Conservation (phyloP, 345 rosid species). For the Clausena lansium region DNA sequence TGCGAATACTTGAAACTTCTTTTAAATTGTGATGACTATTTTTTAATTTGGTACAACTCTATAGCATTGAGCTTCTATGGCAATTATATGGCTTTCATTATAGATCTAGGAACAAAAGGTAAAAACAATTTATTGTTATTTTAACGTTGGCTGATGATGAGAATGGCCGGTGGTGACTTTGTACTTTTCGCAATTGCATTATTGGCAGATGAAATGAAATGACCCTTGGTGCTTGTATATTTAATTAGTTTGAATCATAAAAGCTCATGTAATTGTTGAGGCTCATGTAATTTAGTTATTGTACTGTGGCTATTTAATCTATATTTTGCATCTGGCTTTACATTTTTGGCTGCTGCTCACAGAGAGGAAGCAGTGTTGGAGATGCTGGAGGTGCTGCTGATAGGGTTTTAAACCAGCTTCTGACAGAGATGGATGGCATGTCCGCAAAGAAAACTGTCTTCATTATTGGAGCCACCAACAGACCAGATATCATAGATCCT, state of each 20-base stretch:
- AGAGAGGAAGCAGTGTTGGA: constrained; percentile 91
- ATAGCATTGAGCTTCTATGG: not conserved
- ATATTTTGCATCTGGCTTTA: not conserved
- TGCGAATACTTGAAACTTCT: not conserved
- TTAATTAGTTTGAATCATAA: not conserved
- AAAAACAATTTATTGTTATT: not conserved
- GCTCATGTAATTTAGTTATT: not conserved
- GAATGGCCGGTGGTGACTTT: not conserved
- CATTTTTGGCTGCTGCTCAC: constrained; percentile 12
- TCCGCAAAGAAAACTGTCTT: constrained; percentile 92
- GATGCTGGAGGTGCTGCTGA: constrained; percentile 99
- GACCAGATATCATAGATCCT: constrained; percentile 92
- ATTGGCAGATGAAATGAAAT: not conserved
- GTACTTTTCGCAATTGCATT: not conserved
- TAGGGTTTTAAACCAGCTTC: constrained; percentile 89
- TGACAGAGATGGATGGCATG: constrained; percentile 99
- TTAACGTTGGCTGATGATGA: not conserved
- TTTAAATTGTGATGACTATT: not conserved
- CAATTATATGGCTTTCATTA: not conserved
- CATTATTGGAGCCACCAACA: constrained; percentile 93
- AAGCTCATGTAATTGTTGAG: not conserved
- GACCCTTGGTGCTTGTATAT: not conserved
- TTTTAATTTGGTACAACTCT: not conserved
- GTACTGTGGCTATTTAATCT: not conserved
- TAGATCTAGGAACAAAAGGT: not conserved